Conservation (phyloP, 371 early-diverging fungal species). For the Mortierella sp. region DNA sequence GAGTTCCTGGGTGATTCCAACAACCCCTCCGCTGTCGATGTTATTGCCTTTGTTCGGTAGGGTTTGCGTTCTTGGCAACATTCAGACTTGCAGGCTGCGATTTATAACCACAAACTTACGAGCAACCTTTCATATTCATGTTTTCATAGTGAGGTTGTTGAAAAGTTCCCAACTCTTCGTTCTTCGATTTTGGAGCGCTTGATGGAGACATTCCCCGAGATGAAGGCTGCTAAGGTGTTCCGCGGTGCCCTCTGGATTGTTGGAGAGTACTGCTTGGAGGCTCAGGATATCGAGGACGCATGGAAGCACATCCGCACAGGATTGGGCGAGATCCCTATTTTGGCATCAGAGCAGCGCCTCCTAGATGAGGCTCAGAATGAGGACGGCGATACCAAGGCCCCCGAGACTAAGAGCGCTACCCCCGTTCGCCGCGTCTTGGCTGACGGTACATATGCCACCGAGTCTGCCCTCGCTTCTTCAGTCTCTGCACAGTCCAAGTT, state of each 20-base stretch:
- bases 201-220: conserved; percentile 86
- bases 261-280: conserved; percentile 90
- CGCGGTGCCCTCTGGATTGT: conserved; percentile 98
- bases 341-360: conserved; percentile 88
- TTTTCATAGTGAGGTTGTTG: conserved; percentile 86
- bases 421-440: conserved; percentile 88
- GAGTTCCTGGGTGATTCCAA: conserved; percentile 93
- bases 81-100: no score
- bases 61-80: neutral
- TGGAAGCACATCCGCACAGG: conserved; percentile 86
- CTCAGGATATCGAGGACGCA: conserved; percentile 84
- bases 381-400: conserved; percentile 57
- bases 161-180: conserved; percentile 93
- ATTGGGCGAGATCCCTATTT: conserved; percentile 93
- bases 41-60: conserved; percentile 93
- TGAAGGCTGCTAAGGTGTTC: conserved; percentile 96
- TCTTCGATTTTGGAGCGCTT: conserved; percentile 83
- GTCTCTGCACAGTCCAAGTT: conserved; percentile 63
- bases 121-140: neutral
- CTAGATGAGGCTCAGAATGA: conserved; percentile 73
- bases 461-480: conserved; percentile 83
- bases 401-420: conserved; percentile 64
- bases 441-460: conserved; percentile 98
- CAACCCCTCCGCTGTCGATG: conserved; percentile 95
- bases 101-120: no score